Conservation (phyloP, 768 basidiomycete genomes). For the Xerocomellus dryophilus region DNA sequence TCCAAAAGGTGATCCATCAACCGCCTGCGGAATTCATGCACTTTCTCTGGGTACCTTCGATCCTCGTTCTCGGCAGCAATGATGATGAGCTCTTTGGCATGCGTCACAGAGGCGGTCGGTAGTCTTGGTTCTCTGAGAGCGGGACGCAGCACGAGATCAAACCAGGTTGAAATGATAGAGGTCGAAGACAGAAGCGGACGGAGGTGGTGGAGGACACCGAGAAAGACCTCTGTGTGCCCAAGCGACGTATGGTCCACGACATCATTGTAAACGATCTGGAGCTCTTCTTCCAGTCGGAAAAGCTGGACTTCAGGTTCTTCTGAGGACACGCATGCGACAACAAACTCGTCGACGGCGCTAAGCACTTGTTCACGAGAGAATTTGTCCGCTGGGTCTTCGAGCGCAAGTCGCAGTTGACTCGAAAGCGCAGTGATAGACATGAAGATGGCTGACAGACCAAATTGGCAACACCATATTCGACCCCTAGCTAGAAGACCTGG, state of each 20-base stretch:
- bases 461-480: slow-evolving; percentile 1
- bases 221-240: slow-evolving; percentile 62
- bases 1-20: slow-evolving; percentile 74
- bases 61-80: slow-evolving; percentile 53
- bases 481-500: background rate
- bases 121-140: slow-evolving; percentile 74
- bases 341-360: slow-evolving; percentile 52
- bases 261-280: slow-evolving; percentile 61
- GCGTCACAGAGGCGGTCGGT: slow-evolving; percentile 50
- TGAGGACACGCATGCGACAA: slow-evolving; percentile 46
- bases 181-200: slow-evolving; percentile 57
- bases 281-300: slow-evolving; percentile 59
- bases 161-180: slow-evolving; percentile 76
- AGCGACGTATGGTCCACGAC: slow-evolving; percentile 61
- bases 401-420: slow-evolving; percentile 54
- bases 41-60: slow-evolving; percentile 45
- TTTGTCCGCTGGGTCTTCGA: slow-evolving; percentile 54
- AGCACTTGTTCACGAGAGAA: slow-evolving; percentile 50
- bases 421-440: slow-evolving; percentile 40
- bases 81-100: slow-evolving; percentile 72
- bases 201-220: slow-evolving; percentile 63
- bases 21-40: slow-evolving; percentile 62
- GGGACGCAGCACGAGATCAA: slow-evolving; percentile 74
- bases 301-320: slow-evolving; percentile 44
- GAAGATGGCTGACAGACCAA: slow-evolving; percentile 9